These are phyloP conservation scores for Biscogniauxia mediterranea DNA, from an alignment of 2,329 filamentous ascomycete genomes.

Conservation along the genomic window DNA sequence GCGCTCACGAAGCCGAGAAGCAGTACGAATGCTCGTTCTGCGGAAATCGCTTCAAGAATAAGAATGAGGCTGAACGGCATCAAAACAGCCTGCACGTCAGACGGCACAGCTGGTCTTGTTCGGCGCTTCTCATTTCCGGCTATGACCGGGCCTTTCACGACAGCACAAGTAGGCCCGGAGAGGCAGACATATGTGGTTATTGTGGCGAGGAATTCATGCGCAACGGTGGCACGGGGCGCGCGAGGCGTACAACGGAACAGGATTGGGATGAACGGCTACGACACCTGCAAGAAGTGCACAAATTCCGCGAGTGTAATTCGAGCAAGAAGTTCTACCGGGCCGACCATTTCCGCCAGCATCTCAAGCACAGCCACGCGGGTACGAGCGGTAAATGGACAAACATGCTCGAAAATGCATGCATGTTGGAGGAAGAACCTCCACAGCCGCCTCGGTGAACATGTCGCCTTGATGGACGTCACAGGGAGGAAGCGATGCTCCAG, in stretches of 20 bases:
- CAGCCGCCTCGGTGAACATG: conserved; percentile 38
- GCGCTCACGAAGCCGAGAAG: conserved; percentile 88
- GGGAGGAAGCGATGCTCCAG: background rate
- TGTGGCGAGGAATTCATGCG: conserved; percentile 85
- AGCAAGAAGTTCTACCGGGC: conserved; percentile 97
- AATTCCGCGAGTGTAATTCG: conserved; percentile 97
- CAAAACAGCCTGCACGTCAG: conserved; percentile 93
- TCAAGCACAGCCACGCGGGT: conserved; percentile 96
- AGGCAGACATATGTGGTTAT: conserved; percentile 84
- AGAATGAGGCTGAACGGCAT: conserved; percentile 95
- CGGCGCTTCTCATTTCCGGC: conserved; percentile 64
- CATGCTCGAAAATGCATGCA: conserved; percentile 93
- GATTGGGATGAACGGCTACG: conserved; percentile 86
- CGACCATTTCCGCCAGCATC: conserved; percentile 95
- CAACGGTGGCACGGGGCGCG: conserved; percentile 42
- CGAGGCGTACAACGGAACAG: conserved; percentile 63
- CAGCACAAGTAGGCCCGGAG: conserved; percentile 64
- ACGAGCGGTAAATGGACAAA: conserved; percentile 99
- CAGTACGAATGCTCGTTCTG: conserved; percentile 94
- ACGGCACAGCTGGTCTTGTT: conserved; percentile 95
- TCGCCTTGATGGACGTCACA: background rate
- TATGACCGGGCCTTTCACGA: conserved; percentile 85
- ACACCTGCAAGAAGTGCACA: conserved; percentile 88
- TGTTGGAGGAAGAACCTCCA: conserved; percentile 80
- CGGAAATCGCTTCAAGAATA: conserved; percentile 96